phyloP scores from a whole-genome alignment of 768 basidiomycete species.

The Xanthoconium purpureum region DNA sequence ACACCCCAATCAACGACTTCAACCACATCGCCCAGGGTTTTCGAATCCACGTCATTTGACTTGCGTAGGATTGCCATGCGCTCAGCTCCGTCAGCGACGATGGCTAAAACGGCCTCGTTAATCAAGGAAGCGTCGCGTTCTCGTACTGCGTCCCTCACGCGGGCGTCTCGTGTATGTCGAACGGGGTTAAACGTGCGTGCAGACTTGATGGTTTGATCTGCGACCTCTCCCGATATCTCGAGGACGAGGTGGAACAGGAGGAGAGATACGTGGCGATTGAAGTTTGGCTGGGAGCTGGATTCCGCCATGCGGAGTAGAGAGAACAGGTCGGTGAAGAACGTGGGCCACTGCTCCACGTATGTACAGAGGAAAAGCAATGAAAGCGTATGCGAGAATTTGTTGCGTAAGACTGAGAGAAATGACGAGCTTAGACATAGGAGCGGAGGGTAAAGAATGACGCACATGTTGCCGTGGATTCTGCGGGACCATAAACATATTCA shows the following conservation, averaged over 20 bases:
- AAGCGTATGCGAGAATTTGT: constrained; percentile 91
- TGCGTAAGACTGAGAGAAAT: constrained; percentile 68
- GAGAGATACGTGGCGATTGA: constrained; percentile 82
- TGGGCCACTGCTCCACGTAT: constrained; percentile 82
- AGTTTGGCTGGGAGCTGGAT: constrained; percentile 52
- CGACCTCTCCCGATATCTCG: constrained; percentile 97
- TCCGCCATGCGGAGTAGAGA: constrained; percentile 64
- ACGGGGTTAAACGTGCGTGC: constrained; percentile 69
- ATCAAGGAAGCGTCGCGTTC: constrained; percentile 84
- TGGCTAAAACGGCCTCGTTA: constrained; percentile 83
- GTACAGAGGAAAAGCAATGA: constrained; percentile 86
- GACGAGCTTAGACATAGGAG: constrained; percentile 3
- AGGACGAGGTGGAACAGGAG: constrained; percentile 89
- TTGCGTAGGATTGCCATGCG: constrained; percentile 54
- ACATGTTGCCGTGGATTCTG: constrained; percentile 82
- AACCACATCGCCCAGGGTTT: constrained; percentile 53
- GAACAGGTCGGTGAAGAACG: constrained; percentile 79
- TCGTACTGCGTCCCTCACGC: constrained; percentile 85
- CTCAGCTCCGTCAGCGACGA: constrained; percentile 69
- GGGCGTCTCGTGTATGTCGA: constrained; percentile 77
- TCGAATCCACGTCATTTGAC: constrained; percentile 39
- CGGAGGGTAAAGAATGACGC: constrained; percentile 35
- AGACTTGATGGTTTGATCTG: constrained; percentile 89
- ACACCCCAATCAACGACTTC: constrained; percentile 94
- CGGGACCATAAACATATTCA: constrained; percentile 83